These are phyloP conservation scores for Ceratobasidium sp. DNA, from an alignment of 1,284 basidiomycete genomes.

Conservation along the genomic window DNA sequence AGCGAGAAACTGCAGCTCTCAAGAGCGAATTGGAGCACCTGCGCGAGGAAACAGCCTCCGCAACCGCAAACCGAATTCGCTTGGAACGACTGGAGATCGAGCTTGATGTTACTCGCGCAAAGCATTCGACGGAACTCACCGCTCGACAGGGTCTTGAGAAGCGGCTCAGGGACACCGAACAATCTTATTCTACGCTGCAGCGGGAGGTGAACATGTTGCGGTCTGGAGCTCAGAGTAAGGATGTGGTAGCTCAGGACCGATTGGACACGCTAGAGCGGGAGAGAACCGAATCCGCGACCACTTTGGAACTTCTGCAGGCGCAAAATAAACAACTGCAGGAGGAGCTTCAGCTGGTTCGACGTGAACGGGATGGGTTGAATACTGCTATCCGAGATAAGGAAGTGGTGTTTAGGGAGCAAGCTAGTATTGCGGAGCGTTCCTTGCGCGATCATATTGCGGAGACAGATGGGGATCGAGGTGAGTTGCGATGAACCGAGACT, in stretches of 20 bases:
- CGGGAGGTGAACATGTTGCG: slow-evolving; percentile 24
- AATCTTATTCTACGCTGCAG: neutral
- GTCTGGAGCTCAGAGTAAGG: slow-evolving; percentile 30
- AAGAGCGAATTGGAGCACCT: slow-evolving; percentile 67
- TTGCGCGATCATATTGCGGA: slow-evolving; percentile 90
- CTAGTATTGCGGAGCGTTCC: slow-evolving; percentile 82
- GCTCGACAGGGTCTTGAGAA: slow-evolving; percentile 41
- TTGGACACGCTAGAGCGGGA: slow-evolving; percentile 61
- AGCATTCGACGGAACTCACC: slow-evolving; percentile 29
- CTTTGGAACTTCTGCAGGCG: slow-evolving; percentile 70
- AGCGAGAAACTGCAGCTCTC: slow-evolving; percentile 64
- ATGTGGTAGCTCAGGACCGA: slow-evolving; percentile 55
- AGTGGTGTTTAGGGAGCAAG: slow-evolving; percentile 74
- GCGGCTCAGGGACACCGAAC: slow-evolving; percentile 30
- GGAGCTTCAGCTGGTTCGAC: slow-evolving; percentile 70
- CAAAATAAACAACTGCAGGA: slow-evolving; percentile 51
- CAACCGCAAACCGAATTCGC: slow-evolving; percentile 16
- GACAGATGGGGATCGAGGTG: slow-evolving; percentile 81
- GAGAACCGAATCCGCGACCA: slow-evolving; percentile 66
- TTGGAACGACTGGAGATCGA: slow-evolving; percentile 43
- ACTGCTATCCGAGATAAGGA: slow-evolving; percentile 68
- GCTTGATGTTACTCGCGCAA: slow-evolving; percentile 39
- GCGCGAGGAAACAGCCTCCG: slow-evolving; percentile 48
- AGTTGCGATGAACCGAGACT: neutral
- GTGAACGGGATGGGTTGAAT: slow-evolving; percentile 64